Evolutionary conservation across 2,329 filamentous ascomycete genomes (phyloP).

Genomic region (Fusarium brachygibbosum): DNA sequence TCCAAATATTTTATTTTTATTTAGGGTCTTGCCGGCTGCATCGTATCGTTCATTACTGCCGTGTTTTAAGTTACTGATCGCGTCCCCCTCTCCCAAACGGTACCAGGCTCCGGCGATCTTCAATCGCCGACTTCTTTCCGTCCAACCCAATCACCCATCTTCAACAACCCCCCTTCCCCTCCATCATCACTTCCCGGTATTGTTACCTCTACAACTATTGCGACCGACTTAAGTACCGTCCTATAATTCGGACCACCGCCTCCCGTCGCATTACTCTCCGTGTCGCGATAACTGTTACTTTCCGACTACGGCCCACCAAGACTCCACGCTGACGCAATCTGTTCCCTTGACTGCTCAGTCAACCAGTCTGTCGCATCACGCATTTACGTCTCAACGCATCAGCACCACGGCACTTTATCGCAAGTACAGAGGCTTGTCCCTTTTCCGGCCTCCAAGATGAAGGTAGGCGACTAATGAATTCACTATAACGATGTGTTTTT

Average conservation of each 20-base stretch:
- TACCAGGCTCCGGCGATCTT: slow-evolving; percentile 43
- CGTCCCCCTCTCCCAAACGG: slow-evolving; percentile 36
- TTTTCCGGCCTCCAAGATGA: slow-evolving; percentile 52
- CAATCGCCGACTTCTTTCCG: slow-evolving; percentile 32
- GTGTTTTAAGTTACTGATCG: slow-evolving; percentile 21
- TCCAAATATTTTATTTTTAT: slow-evolving; percentile 27
- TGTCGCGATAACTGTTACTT: slow-evolving; percentile 42
- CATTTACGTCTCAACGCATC: slow-evolving; percentile 21
- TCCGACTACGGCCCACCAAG: slow-evolving; percentile 40
- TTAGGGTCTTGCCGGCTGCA: slow-evolving; percentile 27
- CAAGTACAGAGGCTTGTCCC: slow-evolving; percentile 5
- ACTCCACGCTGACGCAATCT: slow-evolving; percentile 53
- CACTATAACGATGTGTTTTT: not conserved
- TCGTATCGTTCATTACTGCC: slow-evolving; percentile 1
- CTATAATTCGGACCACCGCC: not conserved
- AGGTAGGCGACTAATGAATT: slow-evolving; percentile 49
- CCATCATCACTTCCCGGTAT: slow-evolving; percentile 25
- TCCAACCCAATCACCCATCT: slow-evolving; percentile 14
- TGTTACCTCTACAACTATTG: slow-evolving; percentile 18
- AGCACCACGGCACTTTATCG: slow-evolving; percentile 12
- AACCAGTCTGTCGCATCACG: slow-evolving; percentile 35
- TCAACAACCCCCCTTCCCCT: slow-evolving; percentile 21
- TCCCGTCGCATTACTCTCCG: slow-evolving; percentile 27
- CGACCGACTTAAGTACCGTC: slow-evolving; percentile 21
- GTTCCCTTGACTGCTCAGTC: slow-evolving; percentile 32